Conservation (phyloP, 495 filamentous ascomycete species). For the Podospora pseudoanserina region DNA sequence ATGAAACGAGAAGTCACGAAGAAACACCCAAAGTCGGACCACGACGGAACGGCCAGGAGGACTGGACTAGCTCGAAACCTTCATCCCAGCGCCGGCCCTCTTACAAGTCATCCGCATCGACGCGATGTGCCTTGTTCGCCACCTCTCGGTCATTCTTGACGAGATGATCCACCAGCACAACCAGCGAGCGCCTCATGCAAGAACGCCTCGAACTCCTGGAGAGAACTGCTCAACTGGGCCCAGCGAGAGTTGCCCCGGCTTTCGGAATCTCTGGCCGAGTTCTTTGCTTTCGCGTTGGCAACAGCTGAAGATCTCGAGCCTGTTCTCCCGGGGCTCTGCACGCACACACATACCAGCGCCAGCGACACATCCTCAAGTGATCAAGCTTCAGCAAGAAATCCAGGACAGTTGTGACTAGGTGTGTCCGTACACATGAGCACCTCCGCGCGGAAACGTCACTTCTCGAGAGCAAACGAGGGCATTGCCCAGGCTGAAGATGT, state of each 20-base stretch:
- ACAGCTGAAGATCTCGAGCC: background rate
- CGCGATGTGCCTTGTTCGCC: background rate
- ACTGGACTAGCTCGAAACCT: no score
- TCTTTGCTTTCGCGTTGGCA: background rate
- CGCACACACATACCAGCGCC: background rate
- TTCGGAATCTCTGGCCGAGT: background rate
- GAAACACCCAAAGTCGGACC: no score
- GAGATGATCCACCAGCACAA: background rate
- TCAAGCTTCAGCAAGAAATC: no score
- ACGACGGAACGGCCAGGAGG: no score
- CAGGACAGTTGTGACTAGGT: no score
- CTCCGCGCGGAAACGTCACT: no score
- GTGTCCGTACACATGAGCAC: no score
- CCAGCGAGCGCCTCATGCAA: background rate
- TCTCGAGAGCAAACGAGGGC: no score
- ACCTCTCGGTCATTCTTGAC: background rate
- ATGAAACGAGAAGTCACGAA: background rate
- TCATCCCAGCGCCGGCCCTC: background rate
- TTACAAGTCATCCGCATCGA: background rate
- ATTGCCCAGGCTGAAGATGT: background rate
- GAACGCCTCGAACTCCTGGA: background rate
- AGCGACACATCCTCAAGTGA: no score
- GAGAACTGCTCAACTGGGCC: background rate
- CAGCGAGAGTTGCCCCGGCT: background rate
- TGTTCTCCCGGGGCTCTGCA: background rate